Base-by-base conservation (phyloP, 1,139 yeast genomes). In the Sugiyamaella castrensis region DNA sequence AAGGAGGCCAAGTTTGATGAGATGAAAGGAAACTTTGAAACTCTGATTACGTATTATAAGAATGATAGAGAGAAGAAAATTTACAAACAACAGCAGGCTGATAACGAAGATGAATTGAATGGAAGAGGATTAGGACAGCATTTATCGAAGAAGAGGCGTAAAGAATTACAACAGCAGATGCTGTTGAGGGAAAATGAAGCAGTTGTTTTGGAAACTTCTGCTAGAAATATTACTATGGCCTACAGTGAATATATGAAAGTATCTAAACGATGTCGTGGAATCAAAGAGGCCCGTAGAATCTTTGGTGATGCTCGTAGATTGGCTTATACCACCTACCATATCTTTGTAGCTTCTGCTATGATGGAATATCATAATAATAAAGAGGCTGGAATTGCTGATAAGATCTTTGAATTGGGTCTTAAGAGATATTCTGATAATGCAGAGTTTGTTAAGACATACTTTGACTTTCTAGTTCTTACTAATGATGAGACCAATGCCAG, bases 401-500 rank as follows among this genome's bases (percentile, higher is more conserved):
- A 84, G 62, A 83, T 91, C 35, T 84, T 88, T 66, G 95, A 87
- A 56, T 69, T 88, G 43, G 98, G 95, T 1, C 70, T 85, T 70
- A 85, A 81, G 63, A 68, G 77, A 52, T 84, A 78, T 62, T 64
- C 73, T 15, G 63, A 59, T 10, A 59, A 58, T 56, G 84, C 87
- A 2, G 78, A 75, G 27, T 91, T 82, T 63, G 74, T 89, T 43
- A 72, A 76, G 53, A 77, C 79, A 45, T 91, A 91, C 65, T 72
- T 92, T 60, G 80, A 84, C 53, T 91, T 86, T 63, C 71, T 92
- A 55, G 78, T 88, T 33, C 71, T 77, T 57, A 76, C 78, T 35
- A 85, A 85, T 64, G 96, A 89, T 65, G 84, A 83, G 51, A 84
- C 87, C 31, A 87, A 84, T 60, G 87, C 91, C 13, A 81, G 92